Conservation (phyloP, 192 early-diverging fungal species). For the Chytriomyces confervae region DNA sequence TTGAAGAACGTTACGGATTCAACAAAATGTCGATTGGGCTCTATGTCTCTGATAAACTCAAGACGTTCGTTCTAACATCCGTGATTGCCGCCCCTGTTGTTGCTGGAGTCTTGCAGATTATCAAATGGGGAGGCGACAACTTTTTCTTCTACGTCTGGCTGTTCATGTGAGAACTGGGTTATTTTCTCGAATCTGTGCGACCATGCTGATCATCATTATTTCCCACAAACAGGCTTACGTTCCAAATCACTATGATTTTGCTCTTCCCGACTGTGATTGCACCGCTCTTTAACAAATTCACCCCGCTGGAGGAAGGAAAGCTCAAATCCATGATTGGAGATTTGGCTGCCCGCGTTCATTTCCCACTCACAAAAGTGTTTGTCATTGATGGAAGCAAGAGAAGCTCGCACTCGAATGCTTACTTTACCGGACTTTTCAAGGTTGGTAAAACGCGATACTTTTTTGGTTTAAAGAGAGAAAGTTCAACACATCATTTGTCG, state of each 20-base stretch:
- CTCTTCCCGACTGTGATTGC: slow-evolving; percentile 96
- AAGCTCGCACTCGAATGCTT: slow-evolving; percentile 92
- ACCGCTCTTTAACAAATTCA: slow-evolving; percentile 96
- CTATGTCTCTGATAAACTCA: slow-evolving; percentile 81
- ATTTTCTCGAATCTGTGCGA: slow-evolving; percentile 4
- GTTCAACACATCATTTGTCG: too few relatives aligned
- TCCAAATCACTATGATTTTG: slow-evolving; percentile 57
- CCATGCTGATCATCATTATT: neutral
- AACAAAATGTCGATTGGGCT: slow-evolving; percentile 88
- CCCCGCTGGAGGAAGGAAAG: slow-evolving; percentile 81
- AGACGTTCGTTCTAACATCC: slow-evolving; percentile 68
- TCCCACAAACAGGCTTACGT: slow-evolving; percentile 37
- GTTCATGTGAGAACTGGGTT: slow-evolving; percentile 68
- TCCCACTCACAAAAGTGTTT: slow-evolving; percentile 92
- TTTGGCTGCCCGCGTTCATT: slow-evolving; percentile 79
- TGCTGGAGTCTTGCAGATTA: slow-evolving; percentile 76
- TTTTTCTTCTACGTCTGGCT: slow-evolving; percentile 94
- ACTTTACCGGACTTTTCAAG: slow-evolving; percentile 94
- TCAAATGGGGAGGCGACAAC: slow-evolving; percentile 78
- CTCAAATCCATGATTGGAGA: slow-evolving; percentile 81
- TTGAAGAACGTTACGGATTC: slow-evolving; percentile 93
- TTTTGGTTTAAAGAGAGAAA: too few relatives aligned
- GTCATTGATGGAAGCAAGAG: slow-evolving; percentile 92
- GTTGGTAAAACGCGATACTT: too few relatives aligned
- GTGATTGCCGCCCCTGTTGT: slow-evolving; percentile 82